Evolutionary conservation across 495 filamentous ascomycete genomes (phyloP).

Genomic region (Penicillium cosmopolitanum): DNA sequence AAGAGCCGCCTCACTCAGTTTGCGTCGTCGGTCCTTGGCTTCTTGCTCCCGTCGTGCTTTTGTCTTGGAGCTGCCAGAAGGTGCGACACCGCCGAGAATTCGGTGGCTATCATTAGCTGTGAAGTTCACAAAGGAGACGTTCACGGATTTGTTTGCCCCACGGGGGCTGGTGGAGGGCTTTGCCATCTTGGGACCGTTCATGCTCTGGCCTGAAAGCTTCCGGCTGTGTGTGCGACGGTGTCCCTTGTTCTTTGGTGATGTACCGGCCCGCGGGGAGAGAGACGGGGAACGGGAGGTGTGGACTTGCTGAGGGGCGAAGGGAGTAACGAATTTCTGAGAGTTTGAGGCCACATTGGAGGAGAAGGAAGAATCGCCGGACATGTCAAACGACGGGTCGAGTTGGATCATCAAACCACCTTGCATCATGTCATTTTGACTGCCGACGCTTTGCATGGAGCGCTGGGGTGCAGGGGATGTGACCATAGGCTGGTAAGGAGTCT

Average conservation of each 20-base stretch:
- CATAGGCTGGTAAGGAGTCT: slow-evolving; percentile 41
- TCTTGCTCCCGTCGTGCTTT: slow-evolving; percentile 89
- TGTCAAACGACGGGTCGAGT: slow-evolving; percentile 44
- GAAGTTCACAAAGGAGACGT: slow-evolving; percentile 85
- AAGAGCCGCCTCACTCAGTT: slow-evolving; percentile 72
- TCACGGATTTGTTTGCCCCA: slow-evolving; percentile 41
- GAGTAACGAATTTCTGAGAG: slow-evolving; percentile 36
- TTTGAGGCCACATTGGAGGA: slow-evolving; percentile 33
- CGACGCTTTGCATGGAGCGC: slow-evolving; percentile 33
- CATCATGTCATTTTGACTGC: slow-evolving; percentile 43
- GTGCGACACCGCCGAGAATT: slow-evolving; percentile 90
- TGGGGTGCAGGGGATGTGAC: slow-evolving; percentile 40
- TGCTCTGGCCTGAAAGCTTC: slow-evolving; percentile 44
- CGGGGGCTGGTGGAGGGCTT: slow-evolving; percentile 41
- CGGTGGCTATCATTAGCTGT: slow-evolving; percentile 79
- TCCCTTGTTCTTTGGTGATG: slow-evolving; percentile 37
- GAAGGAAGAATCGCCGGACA: slow-evolving; percentile 39
- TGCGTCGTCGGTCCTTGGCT: slow-evolving; percentile 75
- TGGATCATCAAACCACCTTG: slow-evolving; percentile 54
- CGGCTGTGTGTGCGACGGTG: slow-evolving; percentile 39
- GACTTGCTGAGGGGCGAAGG: slow-evolving; percentile 35
- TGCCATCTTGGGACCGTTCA: slow-evolving; percentile 38
- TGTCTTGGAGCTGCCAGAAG: slow-evolving; percentile 88
- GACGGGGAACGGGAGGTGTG: slow-evolving; percentile 43
- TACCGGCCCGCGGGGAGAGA: slow-evolving; percentile 40